Evolutionary conservation across 108 stramenopile species (phyloP), one percentile per base, ranked within the genome.

Genomic region (Cyclotella kingstonii): DNA sequence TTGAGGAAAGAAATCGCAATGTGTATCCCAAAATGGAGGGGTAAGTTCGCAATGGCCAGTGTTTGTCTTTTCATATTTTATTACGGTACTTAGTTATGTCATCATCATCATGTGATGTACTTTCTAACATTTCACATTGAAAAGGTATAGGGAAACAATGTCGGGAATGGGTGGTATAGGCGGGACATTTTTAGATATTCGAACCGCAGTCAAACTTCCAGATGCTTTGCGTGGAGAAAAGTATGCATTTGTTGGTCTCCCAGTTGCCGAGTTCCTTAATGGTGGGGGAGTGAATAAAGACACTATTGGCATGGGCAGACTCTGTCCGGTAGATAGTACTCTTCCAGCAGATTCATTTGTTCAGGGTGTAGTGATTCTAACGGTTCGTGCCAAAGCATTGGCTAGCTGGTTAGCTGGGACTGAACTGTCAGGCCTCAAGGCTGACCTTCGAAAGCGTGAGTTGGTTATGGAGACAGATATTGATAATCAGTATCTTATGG

Each of bases 211-310:
- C 30, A 93, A 89, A 63, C 68, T 97, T 38, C 97, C 97, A 7
- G 97, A 97, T 71, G 86, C 94, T 0, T 60, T 97, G 36, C 83
- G 95, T 14, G 97, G 97, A 31, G 97, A 97, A 76, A 88, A 95
- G 70, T 97, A 95, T 73, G 97, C 97, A 3, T 97, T 97, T 60
- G 95, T 95, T 6, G 80, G 81, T 7, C 65, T 97, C 50, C 97
- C 97, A 3, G 56, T 96, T 23, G 84, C 90, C 0, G 95, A 96
- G 68, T 94, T 97, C 57, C 54, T 91, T 14, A 60, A 80, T 47
- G 94, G 94, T 29, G 92, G 92, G 3, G 82, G 81, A 22, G 73
- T 95, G 34, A 81, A 66, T 23, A 64, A 72, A 3, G 82, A 89
- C 12, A 91, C 85, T 46, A 81, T 95, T 47, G 94, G 94, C 36